phyloP scores from a whole-genome alignment of 2,329 filamentous ascomycete genomes.

The Aaosphaeria arxii region DNA sequence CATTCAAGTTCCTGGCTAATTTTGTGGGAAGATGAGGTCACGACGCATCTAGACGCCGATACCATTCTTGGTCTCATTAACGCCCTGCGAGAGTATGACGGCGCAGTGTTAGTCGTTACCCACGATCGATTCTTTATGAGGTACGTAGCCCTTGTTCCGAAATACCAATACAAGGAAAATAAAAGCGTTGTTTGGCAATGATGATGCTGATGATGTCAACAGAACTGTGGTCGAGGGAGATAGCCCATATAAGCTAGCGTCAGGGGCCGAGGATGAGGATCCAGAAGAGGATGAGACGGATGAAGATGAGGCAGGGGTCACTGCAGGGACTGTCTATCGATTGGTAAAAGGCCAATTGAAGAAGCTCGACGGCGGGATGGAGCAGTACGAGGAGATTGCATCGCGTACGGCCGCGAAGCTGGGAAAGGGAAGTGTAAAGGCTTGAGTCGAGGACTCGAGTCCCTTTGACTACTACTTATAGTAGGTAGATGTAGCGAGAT shows the following conservation, averaged over 20 bases:
- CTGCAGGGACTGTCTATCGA: conserved; percentile 36
- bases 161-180: background rate
- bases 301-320: conserved; percentile 47
- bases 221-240: conserved; percentile 67
- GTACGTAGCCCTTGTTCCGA: conserved; percentile 8
- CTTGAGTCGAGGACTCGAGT: background rate
- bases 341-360: conserved; percentile 32
- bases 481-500: too few species aligned
- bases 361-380: conserved; percentile 37
- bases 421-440: conserved; percentile 6
- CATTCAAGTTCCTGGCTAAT: background rate
- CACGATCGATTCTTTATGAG: conserved; percentile 82
- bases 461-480: too few species aligned
- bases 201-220: conserved; percentile 2
- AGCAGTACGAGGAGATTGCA: conserved; percentile 37
- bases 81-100: conserved; percentile 66
- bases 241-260: conserved; percentile 37
- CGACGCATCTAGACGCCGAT: conserved; percentile 81
- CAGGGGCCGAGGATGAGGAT: conserved; percentile 39
- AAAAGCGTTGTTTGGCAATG: conserved; percentile 27
- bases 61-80: conserved; percentile 70
- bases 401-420: conserved; percentile 25
- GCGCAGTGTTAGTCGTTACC: conserved; percentile 72
- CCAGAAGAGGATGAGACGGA: conserved; percentile 41
- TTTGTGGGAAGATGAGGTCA: conserved; percentile 62